Evolutionary conservation across 2,329 filamentous ascomycete genomes (phyloP).

Genomic region (Botrytis sinoallii): DNA sequence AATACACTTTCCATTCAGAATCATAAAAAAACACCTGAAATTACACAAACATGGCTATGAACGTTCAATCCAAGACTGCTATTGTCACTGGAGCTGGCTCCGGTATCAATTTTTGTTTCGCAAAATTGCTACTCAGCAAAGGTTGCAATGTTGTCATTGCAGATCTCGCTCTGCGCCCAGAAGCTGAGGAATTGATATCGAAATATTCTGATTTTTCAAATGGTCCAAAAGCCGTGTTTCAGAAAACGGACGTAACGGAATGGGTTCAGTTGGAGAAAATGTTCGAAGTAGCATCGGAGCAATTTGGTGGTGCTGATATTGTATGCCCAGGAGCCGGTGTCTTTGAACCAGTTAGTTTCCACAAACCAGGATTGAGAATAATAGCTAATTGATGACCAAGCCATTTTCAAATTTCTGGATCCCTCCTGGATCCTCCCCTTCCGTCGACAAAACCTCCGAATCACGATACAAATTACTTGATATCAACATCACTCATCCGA

Average conservation of each 20-base stretch:
- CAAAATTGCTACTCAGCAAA: constrained; percentile 42
- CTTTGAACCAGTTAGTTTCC: constrained; percentile 43
- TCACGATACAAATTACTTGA: constrained; percentile 46
- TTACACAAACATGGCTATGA: constrained; percentile 31
- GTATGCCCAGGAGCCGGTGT: constrained; percentile 47
- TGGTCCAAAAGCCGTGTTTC: constrained; percentile 41
- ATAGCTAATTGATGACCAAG: constrained; percentile 30
- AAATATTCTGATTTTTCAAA: constrained; percentile 22
- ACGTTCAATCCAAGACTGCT: constrained; percentile 47
- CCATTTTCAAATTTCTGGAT: constrained; percentile 50
- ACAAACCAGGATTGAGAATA: rapidly evolving
- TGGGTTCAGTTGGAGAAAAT: constrained; percentile 40
- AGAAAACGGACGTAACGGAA: constrained; percentile 44
- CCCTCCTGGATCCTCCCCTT: constrained; percentile 44
- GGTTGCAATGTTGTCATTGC: constrained; percentile 47
- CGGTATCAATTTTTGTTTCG: constrained; percentile 49
- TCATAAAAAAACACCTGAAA: background rate
- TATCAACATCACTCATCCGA: constrained; percentile 52
- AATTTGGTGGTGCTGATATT: constrained; percentile 40
- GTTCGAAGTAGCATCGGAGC: constrained; percentile 36
- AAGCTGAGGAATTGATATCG: constrained; percentile 40
- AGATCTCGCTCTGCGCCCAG: constrained; percentile 44
- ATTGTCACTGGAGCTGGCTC: constrained; percentile 55
- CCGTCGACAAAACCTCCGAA: constrained; percentile 41
- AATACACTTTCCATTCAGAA: background rate